A percentile compares a stretch with the other conserved stretches of the same genome.
Conservation (phyloP, 2,329 filamentous ascomycete genomes). For the Huntiella omanensis region DNA sequence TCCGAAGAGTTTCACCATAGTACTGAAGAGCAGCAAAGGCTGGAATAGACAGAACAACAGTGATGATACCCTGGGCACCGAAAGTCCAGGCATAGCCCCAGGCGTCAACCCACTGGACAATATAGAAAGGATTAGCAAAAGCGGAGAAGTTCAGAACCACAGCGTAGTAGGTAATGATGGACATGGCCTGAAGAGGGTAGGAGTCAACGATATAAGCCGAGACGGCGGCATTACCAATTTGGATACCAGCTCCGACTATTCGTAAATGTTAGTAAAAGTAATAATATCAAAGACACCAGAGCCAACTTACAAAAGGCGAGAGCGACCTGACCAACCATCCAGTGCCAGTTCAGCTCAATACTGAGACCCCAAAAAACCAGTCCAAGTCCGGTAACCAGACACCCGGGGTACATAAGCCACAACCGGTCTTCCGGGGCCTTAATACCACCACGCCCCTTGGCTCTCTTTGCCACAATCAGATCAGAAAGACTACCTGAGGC, state of each 20-base stretch:
- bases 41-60: conserved; percentile 21
- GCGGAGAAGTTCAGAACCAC: conserved; percentile 32
- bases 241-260: conserved; percentile 32
- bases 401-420: conserved; percentile 35
- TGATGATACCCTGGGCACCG: conserved; percentile 27
- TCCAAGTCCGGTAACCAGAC: conserved; percentile 27
- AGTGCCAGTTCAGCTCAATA: conserved; percentile 32
- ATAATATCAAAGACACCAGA: neutral
- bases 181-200: conserved; percentile 35
- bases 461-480: conserved; percentile 26
- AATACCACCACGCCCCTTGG: conserved; percentile 20
- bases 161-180: conserved; percentile 33
- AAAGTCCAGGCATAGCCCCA: conserved; percentile 33
- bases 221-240: conserved; percentile 35
- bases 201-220: conserved; percentile 35
- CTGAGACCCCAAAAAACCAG: conserved; percentile 36
- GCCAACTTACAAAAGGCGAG: conserved; percentile 30
- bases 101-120: conserved; percentile 26
- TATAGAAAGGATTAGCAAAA: conserved; percentile 29
- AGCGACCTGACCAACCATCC: conserved; percentile 36
- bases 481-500: conserved; percentile 35
- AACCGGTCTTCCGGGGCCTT: conserved; percentile 34
- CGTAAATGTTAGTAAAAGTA: neutral
- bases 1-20: conserved; percentile 22
- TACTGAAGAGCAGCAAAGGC: conserved; percentile 21